A percentile compares a stretch with the other conserved stretches of the same genome.
Conservation (phyloP, 805 yeast species). For the Saccharomyces paradoxus region DNA sequence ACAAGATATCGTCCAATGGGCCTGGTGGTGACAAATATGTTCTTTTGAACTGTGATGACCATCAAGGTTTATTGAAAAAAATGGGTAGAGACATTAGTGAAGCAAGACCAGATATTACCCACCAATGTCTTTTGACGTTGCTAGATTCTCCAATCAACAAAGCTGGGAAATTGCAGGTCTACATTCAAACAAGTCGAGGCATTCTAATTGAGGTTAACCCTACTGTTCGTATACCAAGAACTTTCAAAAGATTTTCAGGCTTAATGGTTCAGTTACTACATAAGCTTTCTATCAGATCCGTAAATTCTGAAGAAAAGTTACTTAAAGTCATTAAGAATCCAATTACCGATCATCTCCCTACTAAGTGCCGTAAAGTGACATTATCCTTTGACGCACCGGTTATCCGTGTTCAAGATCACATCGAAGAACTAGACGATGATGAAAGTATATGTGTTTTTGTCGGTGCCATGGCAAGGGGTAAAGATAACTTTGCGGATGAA, state of each 20-base stretch:
- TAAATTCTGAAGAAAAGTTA: conserved; percentile 88
- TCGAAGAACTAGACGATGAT: conserved; percentile 65
- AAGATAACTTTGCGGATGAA: conserved; percentile 95
- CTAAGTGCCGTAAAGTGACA: conserved; percentile 89
- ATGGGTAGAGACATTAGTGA: conserved; percentile 97
- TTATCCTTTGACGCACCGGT: conserved; percentile 88
- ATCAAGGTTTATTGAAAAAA: conserved; percentile 87
- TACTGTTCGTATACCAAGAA: conserved; percentile 92
- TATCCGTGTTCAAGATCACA: conserved; percentile 81
- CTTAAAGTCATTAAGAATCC: conserved; percentile 94
- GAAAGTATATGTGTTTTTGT: conserved; percentile 97
- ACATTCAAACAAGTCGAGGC: conserved; percentile 91
- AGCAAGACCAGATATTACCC: conserved; percentile 98
- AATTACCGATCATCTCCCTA: conserved; percentile 91
- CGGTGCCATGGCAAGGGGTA: conserved; percentile 99
- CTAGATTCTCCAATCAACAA: conserved; percentile 97
- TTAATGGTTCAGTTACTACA: conserved; percentile 95
- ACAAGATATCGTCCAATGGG: conserved; percentile 73
- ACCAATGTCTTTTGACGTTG: conserved; percentile 88
- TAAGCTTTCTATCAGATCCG: conserved; percentile 85
- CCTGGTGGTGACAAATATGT: conserved; percentile 88
- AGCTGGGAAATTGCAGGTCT: conserved; percentile 94
- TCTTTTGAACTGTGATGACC: conserved; percentile 92
- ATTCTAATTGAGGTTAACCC: conserved; percentile 95
- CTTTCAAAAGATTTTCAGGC: conserved; percentile 95